A percentile compares a stretch with the other conserved stretches of the same genome.
These are phyloP conservation scores for Suillus cothurnatus DNA, from an alignment of 768 basidiomycete genomes.

Conservation along the genomic window DNA sequence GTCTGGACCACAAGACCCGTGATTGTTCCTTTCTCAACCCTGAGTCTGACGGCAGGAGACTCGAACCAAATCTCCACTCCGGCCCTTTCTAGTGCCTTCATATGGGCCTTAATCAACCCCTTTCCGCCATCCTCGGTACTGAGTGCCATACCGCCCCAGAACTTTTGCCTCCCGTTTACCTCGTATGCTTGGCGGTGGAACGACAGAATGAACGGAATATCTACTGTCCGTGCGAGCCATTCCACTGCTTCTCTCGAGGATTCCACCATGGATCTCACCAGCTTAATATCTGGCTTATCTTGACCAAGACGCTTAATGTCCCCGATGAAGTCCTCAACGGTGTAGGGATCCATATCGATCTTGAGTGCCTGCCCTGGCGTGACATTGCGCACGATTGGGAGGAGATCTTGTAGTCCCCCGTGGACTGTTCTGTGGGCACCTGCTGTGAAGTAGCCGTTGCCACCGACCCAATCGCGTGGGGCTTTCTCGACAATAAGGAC, in stretches of 20 bases:
- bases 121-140: conserved; percentile 68
- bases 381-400: conserved; percentile 54
- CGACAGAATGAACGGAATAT: conserved; percentile 57
- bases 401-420: conserved; percentile 58
- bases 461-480: conserved; percentile 63
- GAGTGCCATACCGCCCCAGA: conserved; percentile 72
- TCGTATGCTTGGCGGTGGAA: conserved; percentile 72
- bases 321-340: conserved; percentile 49
- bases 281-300: conserved; percentile 47
- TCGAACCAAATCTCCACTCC: conserved; percentile 63
- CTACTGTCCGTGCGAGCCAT: conserved; percentile 57
- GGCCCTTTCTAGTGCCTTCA: conserved; percentile 46
- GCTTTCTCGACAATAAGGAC: conserved; percentile 70
- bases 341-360: conserved; percentile 64
- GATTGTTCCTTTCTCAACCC: conserved; percentile 39
- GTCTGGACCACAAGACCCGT: conserved; percentile 48
- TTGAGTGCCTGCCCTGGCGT: conserved; percentile 41
- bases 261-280: conserved; percentile 56
- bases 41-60: conserved; percentile 43
- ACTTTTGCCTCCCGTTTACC: conserved; percentile 60
- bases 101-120: conserved; percentile 62
- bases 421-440: conserved; percentile 70
- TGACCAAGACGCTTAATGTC: conserved; percentile 65
- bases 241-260: conserved; percentile 55
- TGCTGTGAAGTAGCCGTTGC: conserved; percentile 74